phyloP scores from a whole-genome alignment of 768 basidiomycete species.

The Gloeopeniophorella convolvens region DNA sequence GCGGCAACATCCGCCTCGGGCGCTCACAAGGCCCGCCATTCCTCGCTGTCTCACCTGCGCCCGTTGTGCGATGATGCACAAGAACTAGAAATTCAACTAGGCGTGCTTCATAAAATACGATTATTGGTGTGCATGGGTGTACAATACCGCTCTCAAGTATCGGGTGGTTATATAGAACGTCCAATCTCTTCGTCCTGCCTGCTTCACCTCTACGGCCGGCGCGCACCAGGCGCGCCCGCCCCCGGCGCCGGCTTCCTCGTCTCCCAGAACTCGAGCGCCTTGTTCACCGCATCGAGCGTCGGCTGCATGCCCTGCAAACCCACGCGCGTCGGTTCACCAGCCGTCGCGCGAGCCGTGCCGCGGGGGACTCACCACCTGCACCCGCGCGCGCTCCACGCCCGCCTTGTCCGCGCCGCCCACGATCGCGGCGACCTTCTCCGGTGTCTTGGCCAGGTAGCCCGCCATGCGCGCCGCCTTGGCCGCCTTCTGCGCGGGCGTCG shows the following conservation, averaged over 20 bases:
- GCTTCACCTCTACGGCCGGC: background rate
- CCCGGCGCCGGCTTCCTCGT: constrained; percentile 17
- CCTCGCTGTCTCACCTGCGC: too few relatives aligned
- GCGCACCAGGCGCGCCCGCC: constrained; percentile 1
- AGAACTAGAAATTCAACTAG: too few relatives aligned
- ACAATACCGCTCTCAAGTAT: too few relatives aligned
- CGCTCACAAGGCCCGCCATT: too few relatives aligned
- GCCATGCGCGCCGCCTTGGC: constrained; percentile 86
- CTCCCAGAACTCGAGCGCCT: constrained; percentile 52
- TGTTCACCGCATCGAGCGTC: constrained; percentile 62
- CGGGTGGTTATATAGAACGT: too few relatives aligned
- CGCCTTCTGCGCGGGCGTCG: constrained; percentile 62
- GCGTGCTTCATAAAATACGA: too few relatives aligned
- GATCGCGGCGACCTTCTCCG: constrained; percentile 77
- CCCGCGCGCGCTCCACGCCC: constrained; percentile 53
- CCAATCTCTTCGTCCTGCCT: background rate
- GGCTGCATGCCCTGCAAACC: constrained; percentile 66
- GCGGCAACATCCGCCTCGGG: too few relatives aligned
- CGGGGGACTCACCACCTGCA: constrained; percentile 54
- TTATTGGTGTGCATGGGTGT: too few relatives aligned
- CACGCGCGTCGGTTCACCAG: background rate
- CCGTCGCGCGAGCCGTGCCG: too few relatives aligned
- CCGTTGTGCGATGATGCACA: too few relatives aligned
- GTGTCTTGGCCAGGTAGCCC: constrained; percentile 69
- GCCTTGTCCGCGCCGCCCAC: constrained; percentile 53